Evolutionary conservation across 805 yeast species (phyloP).

Genomic region (Grigorovia transvaalensis): DNA sequence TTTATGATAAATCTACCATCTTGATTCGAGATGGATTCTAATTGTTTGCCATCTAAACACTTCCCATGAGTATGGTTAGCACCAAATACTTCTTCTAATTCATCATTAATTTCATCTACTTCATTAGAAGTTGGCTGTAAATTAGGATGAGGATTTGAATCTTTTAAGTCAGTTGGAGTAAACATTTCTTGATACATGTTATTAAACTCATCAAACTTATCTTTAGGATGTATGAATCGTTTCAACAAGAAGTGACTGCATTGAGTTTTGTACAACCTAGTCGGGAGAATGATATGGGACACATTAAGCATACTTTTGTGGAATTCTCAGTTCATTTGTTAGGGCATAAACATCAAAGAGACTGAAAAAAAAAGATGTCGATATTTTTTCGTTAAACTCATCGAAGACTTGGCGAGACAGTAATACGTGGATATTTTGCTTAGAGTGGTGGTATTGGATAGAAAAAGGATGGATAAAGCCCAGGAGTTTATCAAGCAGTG

Average conservation of each 20-base stretch:
- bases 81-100: constrained; percentile 24
- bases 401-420: too few species aligned
- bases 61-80: constrained; percentile 3
- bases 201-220: constrained; percentile 26
- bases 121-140: constrained; percentile 7
- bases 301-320: too few species aligned
- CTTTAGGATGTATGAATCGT: constrained; percentile 2
- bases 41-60: constrained; percentile 10
- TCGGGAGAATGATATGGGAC: too few species aligned
- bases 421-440: not conserved
- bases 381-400: not conserved
- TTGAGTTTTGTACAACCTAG: too few species aligned
- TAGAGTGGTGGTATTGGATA: not conserved
- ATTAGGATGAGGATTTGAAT: too few species aligned
- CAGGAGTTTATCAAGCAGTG: constrained; percentile 24
- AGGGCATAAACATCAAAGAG: too few species aligned
- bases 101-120: constrained; percentile 28
- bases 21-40: constrained; percentile 18
- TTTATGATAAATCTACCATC: constrained; percentile 52
- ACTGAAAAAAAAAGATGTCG: too few species aligned
- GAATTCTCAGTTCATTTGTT: too few species aligned
- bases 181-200: constrained; percentile 30
- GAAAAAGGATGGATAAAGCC: constrained; percentile 18
- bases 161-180: constrained; percentile 6
- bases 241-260: not conserved